These are phyloP conservation scores for Ordospora colligata DNA, from an alignment of 371 early-diverging fungal species.

Conservation along the genomic window DNA sequence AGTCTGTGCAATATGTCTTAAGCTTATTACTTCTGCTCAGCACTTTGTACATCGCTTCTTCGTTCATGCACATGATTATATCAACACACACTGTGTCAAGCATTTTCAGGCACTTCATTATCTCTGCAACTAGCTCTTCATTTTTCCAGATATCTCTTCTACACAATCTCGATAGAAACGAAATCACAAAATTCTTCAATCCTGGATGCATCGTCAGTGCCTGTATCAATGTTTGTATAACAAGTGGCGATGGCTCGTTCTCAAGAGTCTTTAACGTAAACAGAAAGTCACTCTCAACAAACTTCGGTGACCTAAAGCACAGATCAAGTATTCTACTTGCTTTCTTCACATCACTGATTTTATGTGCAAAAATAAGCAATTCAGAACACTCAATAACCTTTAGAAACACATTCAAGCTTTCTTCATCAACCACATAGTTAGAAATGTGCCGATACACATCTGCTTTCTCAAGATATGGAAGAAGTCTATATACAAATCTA, in stretches of 20 bases:
- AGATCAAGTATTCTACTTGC: constrained; percentile 20
- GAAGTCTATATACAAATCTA: constrained; percentile 11
- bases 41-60: constrained; percentile 4
- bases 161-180: constrained; percentile 14
- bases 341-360: background rate
- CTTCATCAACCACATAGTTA: constrained; percentile 8
- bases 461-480: constrained; percentile 22
- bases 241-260: constrained; percentile 20
- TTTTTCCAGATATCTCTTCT: constrained; percentile 30
- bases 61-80: constrained; percentile 7
- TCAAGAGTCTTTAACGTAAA: constrained; percentile 16
- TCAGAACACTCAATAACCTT: constrained; percentile 15
- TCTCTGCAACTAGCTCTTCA: constrained; percentile 8
- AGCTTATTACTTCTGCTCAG: constrained; percentile 1
- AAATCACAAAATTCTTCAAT: constrained; percentile 28
- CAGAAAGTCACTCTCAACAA: constrained; percentile 30
- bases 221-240: constrained; percentile 30
- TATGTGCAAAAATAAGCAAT: constrained; percentile 18
- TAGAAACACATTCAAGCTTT: constrained; percentile 21
- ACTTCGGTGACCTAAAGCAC: constrained; percentile 7
- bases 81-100: background rate
- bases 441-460: constrained; percentile 1
- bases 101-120: constrained; percentile 26
- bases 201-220: constrained; percentile 14
- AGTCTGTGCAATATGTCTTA: background rate